Evolutionary conservation across 192 early-diverging fungal species (phyloP).

Genomic region (Chytriomyces sp.): DNA sequence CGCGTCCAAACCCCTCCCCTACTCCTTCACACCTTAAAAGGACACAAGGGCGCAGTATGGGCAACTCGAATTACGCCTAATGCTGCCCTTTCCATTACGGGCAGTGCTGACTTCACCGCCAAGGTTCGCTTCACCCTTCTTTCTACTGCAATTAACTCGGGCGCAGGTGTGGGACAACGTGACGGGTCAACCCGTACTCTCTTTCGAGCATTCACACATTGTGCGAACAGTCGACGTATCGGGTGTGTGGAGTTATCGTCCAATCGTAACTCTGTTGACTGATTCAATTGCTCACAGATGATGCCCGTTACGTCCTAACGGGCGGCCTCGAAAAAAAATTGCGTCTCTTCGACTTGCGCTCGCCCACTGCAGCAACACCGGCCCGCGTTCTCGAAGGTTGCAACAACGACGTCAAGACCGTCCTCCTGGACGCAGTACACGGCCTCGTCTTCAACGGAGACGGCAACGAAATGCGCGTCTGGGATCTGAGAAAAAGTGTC

Average conservation of each 20-base stretch:
- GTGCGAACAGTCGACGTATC: conserved; percentile 83
- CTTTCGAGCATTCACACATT: conserved; percentile 78
- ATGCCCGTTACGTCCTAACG: conserved; percentile 72
- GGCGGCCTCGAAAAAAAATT: conserved; percentile 83
- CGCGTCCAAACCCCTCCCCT: not conserved
- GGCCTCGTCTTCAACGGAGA: conserved; percentile 53
- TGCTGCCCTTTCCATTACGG: conserved; percentile 81
- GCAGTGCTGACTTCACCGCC: conserved; percentile 91
- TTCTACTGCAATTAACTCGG: not conserved
- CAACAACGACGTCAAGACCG: conserved; percentile 62
- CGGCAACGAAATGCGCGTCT: conserved; percentile 56
- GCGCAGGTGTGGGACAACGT: conserved; percentile 83
- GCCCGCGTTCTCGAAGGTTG: conserved; percentile 54
- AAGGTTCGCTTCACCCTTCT: conserved; percentile 23
- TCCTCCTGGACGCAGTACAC: conserved; percentile 62
- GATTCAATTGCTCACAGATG: conserved; percentile 34
- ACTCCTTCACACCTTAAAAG: conserved; percentile 1
- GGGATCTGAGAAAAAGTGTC: conserved; percentile 72
- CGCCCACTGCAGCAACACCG: conserved; percentile 21
- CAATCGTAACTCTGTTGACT: not conserved
- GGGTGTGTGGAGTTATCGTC: not conserved
- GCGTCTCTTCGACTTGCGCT: conserved; percentile 74
- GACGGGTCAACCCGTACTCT: conserved; percentile 68
- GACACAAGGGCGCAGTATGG: conserved; percentile 94
- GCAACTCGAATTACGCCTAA: conserved; percentile 76